Percentiles rank a stretch among this genome's conserved stretches.
phyloP scores from a whole-genome alignment of 257 asterid genomes.

The Capsicum baccatum region DNA sequence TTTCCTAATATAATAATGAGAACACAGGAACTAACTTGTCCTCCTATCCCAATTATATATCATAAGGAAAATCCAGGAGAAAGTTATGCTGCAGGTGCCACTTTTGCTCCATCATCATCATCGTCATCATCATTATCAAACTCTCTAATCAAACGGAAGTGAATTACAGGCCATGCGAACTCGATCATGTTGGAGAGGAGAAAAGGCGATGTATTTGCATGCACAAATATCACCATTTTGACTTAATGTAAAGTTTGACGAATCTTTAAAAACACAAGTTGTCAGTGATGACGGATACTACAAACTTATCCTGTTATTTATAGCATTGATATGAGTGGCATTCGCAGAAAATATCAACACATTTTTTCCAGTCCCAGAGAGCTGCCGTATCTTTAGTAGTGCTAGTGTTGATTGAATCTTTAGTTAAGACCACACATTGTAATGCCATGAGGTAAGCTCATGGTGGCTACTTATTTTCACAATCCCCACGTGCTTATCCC shows the following conservation, averaged over 20 bases:
- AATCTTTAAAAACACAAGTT: neutral
- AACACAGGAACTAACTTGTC: neutral
- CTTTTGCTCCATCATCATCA: conserved; percentile 31
- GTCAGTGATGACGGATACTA: neutral
- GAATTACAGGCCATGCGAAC: neutral
- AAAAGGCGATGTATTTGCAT: neutral
- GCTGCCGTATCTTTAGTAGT: neutral
- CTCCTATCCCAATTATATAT: too few species aligned
- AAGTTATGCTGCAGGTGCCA: conserved; percentile 41
- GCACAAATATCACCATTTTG: neutral
- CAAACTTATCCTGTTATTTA: neutral
- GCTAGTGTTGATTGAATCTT: conserved; percentile 13
- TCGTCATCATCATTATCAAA: conserved; percentile 37
- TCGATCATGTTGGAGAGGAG: neutral
- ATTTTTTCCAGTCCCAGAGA: neutral
- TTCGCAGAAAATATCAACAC: neutral
- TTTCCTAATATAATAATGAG: neutral
- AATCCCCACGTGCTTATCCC: conserved; percentile 33
- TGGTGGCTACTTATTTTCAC: conserved; percentile 24
- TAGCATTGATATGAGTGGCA: conserved; percentile 19
- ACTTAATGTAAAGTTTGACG: too few species aligned
- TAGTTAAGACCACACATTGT: conserved; percentile 20
- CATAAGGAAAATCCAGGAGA: neutral
- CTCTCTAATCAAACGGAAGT: neutral
- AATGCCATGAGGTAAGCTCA: conserved; percentile 35